phyloP scores from a whole-genome alignment of 352 stramenopile genomes.

The Phytophthora melonis region DNA sequence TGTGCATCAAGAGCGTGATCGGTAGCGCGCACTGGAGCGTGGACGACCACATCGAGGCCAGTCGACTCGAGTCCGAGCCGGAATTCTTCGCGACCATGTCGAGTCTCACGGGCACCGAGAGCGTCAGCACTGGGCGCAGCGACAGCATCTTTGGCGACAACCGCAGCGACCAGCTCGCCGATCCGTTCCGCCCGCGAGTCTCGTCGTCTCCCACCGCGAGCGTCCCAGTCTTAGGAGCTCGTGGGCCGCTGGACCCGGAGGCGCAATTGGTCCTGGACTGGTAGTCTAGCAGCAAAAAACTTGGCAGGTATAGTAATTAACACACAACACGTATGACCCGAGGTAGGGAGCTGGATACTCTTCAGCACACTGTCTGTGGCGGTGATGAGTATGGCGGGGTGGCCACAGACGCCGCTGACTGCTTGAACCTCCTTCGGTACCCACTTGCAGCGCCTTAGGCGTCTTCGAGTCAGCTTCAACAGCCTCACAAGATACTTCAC shows the following conservation, averaged over 20 bases:
- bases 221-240: slow-evolving; percentile 15
- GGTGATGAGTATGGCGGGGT: neutral
- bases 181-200: slow-evolving; percentile 33
- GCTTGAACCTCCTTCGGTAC: neutral
- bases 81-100: slow-evolving; percentile 19
- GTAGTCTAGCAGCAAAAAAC: slow-evolving; percentile 11
- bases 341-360: neutral
- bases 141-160: slow-evolving; percentile 17
- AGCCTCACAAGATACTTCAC: neutral
- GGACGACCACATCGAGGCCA: slow-evolving; percentile 29
- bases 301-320: neutral
- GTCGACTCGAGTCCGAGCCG: slow-evolving; percentile 19
- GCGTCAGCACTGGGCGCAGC: slow-evolving; percentile 14
- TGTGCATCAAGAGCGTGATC: slow-evolving; percentile 43
- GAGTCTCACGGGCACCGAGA: slow-evolving; percentile 18
- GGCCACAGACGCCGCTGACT: neutral
- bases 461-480: neutral
- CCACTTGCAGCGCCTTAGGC: slow-evolving; percentile 1
- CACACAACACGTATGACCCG: slow-evolving; percentile 15
- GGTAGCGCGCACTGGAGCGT: slow-evolving; percentile 31
- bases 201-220: slow-evolving; percentile 20
- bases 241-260: slow-evolving; percentile 14
- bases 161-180: slow-evolving; percentile 11
- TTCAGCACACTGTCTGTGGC: neutral
- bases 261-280: slow-evolving; percentile 34